phyloP scores from a whole-genome alignment of 2,329 filamentous ascomycete species.

The Seiridium cupressi region DNA sequence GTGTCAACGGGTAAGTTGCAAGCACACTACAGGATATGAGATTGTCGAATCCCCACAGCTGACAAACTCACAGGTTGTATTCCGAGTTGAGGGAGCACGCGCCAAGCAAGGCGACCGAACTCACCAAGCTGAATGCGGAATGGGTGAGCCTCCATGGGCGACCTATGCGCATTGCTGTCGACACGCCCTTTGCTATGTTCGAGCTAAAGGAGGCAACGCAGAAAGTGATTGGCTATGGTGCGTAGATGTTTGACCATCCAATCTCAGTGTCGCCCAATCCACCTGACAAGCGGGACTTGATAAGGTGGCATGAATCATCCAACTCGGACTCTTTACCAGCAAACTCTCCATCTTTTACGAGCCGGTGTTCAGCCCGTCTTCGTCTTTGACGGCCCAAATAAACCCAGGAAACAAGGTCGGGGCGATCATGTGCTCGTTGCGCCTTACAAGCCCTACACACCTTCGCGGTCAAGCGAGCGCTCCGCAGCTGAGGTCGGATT shows the following conservation, averaged over 20 bases:
- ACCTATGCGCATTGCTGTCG: slow-evolving; percentile 23
- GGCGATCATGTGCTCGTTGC: slow-evolving; percentile 12
- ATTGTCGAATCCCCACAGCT: not conserved
- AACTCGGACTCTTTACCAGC: slow-evolving; percentile 8
- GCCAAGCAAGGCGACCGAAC: slow-evolving; percentile 11
- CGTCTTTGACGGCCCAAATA: slow-evolving; percentile 50
- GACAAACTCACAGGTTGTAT: slow-evolving; percentile 5
- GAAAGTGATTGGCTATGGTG: not conserved
- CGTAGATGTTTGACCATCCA: not conserved
- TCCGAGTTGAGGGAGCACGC: slow-evolving; percentile 12
- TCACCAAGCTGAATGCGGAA: slow-evolving; percentile 19
- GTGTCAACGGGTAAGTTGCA: slow-evolving; percentile 9
- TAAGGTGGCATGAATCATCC: slow-evolving; percentile 12
- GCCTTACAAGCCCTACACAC: not conserved
- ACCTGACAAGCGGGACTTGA: not conserved
- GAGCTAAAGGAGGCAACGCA: slow-evolving; percentile 1
- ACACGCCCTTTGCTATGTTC: slow-evolving; percentile 16
- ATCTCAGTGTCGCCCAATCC: not conserved
- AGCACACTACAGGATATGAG: not conserved
- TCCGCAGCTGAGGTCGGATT: not conserved
- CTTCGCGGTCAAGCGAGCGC: slow-evolving; percentile 15
- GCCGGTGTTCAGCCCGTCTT: slow-evolving; percentile 44
- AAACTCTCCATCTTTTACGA: slow-evolving; percentile 8
- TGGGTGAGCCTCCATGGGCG: slow-evolving; percentile 16
- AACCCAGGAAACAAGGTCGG: slow-evolving; percentile 33